phyloP scores from a whole-genome alignment of 2,329 filamentous ascomycete genomes.

The Boeremia exigua region DNA sequence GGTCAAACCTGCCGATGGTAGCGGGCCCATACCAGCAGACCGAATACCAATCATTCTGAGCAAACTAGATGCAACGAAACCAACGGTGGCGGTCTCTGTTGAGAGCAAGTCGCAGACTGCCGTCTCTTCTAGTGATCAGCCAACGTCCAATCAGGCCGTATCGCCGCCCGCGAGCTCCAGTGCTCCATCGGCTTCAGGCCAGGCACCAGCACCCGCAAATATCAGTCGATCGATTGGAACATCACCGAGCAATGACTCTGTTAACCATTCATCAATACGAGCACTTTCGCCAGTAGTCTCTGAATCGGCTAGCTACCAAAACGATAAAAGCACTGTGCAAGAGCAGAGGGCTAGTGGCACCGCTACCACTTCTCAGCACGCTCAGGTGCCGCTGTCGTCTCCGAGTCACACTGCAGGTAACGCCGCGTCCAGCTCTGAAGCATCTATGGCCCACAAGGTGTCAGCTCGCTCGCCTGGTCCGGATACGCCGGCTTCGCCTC shows the following conservation, averaged over 20 bases:
- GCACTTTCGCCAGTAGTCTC: background rate
- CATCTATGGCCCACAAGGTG: conserved; percentile 17
- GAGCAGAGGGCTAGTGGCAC: background rate
- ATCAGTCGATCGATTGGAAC: conserved; percentile 1
- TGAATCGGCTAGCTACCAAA: background rate
- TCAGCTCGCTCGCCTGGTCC: conserved; percentile 16
- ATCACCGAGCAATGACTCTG: background rate
- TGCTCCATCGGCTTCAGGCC: background rate
- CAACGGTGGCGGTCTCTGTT: background rate
- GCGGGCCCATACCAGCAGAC: conserved; percentile 25
- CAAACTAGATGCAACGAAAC: conserved; percentile 9
- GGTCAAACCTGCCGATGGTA: conserved; percentile 46
- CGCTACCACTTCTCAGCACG: conserved; percentile 2
- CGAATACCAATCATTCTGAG: conserved; percentile 25
- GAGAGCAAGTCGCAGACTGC: conserved; percentile 5
- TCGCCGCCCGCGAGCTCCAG: background rate
- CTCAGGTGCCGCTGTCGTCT: background rate
- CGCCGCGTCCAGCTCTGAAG: conserved; percentile 8
- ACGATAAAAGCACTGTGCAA: background rate
- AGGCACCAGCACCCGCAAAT: background rate
- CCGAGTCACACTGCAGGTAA: background rate
- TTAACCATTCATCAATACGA: background rate
- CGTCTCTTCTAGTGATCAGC: background rate
- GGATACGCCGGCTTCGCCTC: conserved; percentile 17
- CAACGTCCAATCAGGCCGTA: background rate